Evolutionary conservation across 345 rosid species (phyloP).

Genomic region (Citrus medica): DNA sequence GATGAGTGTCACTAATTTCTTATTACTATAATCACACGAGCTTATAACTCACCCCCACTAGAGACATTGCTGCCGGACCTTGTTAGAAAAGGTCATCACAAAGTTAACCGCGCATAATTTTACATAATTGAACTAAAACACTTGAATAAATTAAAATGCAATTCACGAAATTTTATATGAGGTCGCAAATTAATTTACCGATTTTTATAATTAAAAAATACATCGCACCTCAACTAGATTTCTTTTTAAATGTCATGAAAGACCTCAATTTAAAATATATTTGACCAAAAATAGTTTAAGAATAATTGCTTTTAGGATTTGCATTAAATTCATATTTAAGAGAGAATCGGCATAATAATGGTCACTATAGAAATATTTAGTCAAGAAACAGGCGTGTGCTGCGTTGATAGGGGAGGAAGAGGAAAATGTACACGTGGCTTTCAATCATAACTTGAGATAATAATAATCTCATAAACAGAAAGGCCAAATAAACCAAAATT

Average conservation of each 20-base stretch:
- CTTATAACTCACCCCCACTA: not conserved
- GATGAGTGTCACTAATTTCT: not conserved
- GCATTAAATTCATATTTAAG: not conserved
- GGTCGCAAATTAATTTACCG: too few relatives aligned
- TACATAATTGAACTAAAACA: too few relatives aligned
- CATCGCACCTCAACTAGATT: too few relatives aligned
- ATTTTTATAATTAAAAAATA: too few relatives aligned
- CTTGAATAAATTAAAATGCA: too few relatives aligned
- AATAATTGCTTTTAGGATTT: too few relatives aligned
- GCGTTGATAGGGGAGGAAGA: not conserved
- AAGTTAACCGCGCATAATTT: not conserved
- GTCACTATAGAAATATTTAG: not conserved
- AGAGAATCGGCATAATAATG: not conserved
- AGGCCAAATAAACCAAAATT: not conserved
- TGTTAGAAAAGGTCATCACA: not conserved
- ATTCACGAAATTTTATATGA: too few relatives aligned
- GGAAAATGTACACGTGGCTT: constrained; percentile 1
- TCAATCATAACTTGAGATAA: not conserved
- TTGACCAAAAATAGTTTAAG: too few relatives aligned
- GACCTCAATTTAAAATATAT: too few relatives aligned
- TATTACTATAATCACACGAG: not conserved
- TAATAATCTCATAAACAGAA: not conserved
- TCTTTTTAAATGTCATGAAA: too few relatives aligned
- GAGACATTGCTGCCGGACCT: not conserved
- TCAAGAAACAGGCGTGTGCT: not conserved